Conservation (phyloP, 2,329 filamentous ascomycete genomes). For the Pseudogymnoascus sp. region DNA sequence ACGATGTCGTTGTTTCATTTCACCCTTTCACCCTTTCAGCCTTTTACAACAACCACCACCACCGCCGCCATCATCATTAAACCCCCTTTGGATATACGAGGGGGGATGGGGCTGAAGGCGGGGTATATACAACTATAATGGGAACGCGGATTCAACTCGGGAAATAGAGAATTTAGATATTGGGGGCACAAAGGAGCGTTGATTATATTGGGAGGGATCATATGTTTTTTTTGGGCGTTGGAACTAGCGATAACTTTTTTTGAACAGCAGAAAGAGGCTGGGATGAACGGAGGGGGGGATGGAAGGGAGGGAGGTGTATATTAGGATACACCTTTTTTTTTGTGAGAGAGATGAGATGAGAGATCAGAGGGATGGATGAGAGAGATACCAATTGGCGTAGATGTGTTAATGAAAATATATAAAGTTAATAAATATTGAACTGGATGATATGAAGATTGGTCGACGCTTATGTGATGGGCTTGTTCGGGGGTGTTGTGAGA, state of each 20-base stretch:
- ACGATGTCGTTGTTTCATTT: background rate
- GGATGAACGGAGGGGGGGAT: background rate
- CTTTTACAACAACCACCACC: no score
- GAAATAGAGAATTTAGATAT: background rate
- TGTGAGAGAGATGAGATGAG: background rate
- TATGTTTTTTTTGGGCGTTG: background rate
- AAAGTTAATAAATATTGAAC: background rate
- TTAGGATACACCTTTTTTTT: background rate
- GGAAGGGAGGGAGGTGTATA: background rate
- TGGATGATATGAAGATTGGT: no score
- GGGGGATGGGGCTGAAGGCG: no score
- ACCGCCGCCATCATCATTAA: background rate
- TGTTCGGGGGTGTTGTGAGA: no score
- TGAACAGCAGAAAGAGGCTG: background rate
- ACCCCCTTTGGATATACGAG: background rate
- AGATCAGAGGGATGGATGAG: no score
- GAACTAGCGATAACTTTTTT: background rate
- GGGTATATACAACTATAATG: background rate
- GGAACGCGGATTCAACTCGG: background rate
- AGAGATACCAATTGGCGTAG: background rate
- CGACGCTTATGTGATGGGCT: no score
- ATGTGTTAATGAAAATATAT: background rate
- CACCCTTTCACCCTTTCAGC: background rate
- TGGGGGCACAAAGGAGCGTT: background rate
- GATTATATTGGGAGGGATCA: background rate